Conservation (phyloP, 2,329 filamentous ascomycete genomes). For the Elsinoe fawcettii region DNA sequence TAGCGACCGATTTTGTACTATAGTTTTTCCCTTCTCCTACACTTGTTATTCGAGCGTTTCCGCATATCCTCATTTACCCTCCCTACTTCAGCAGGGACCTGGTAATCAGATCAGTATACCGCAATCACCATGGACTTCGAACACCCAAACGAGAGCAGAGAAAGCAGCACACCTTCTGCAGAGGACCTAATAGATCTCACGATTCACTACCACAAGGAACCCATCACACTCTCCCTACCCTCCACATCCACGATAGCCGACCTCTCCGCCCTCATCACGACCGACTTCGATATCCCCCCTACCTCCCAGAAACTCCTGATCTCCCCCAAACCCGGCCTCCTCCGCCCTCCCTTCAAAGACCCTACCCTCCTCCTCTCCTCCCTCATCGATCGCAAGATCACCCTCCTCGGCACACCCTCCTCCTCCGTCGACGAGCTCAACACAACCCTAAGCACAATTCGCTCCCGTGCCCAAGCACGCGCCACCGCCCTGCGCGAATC, state of each 20-base stretch:
- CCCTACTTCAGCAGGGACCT: not conserved
- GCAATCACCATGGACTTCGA: not conserved
- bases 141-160: not conserved
- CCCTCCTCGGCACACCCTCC: conserved; percentile 56
- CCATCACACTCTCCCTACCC: conserved; percentile 42
- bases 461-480: conserved; percentile 38
- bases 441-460: conserved; percentile 43
- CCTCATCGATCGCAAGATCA: conserved; percentile 53
- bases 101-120: not conserved
- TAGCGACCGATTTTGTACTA: not conserved
- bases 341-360: conserved; percentile 58
- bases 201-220: conserved; percentile 43
- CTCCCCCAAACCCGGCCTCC: conserved; percentile 55
- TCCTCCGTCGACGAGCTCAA: conserved; percentile 52
- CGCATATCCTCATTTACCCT: not conserved
- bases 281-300: conserved; percentile 50
- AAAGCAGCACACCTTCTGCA: not conserved
- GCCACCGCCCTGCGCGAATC: conserved; percentile 34
- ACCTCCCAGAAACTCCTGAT: conserved; percentile 61
- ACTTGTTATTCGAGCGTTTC: not conserved
- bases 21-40: not conserved
- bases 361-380: conserved; percentile 43
- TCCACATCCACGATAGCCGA: conserved; percentile 46
- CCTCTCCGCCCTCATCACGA: conserved; percentile 52
- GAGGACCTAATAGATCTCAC: conserved; percentile 42